Conservation (phyloP, 2,329 filamentous ascomycete species). For the Alternaria novae-zelandiae region DNA sequence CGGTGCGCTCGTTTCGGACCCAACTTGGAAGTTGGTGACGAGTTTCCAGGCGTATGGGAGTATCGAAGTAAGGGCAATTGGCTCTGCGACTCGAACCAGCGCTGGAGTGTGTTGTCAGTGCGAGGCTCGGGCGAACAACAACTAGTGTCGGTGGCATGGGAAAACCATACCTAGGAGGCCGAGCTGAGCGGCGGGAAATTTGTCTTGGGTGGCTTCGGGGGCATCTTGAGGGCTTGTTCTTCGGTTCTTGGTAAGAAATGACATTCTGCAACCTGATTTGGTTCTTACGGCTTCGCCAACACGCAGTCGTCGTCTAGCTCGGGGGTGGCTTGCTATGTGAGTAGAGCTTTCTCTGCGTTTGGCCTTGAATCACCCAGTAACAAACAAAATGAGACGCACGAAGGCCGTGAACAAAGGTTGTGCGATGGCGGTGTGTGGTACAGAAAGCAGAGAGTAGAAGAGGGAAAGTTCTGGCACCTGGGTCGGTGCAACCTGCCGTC, state of each 20-base stretch:
- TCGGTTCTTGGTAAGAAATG: conserved; percentile 63
- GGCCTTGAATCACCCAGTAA: conserved; percentile 6
- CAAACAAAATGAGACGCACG: conserved; percentile 1
- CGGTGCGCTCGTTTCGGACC: conserved; percentile 61
- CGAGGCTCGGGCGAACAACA: not conserved
- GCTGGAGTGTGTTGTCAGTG: conserved; percentile 58
- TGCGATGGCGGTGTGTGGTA: conserved; percentile 1
- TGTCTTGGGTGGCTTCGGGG: conserved; percentile 62
- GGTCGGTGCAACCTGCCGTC: not conserved
- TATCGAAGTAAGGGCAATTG: conserved; percentile 91
- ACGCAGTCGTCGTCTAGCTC: conserved; percentile 23
- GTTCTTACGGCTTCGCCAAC: conserved; percentile 58
- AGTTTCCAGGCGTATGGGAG: conserved; percentile 73
- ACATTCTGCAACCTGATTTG: conserved; percentile 59
- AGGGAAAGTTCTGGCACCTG: conserved; percentile 9
- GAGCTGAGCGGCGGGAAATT: conserved; percentile 80
- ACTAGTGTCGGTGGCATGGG: not conserved
- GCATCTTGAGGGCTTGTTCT: conserved; percentile 65
- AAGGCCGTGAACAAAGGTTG: conserved; percentile 6
- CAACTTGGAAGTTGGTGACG: conserved; percentile 46
- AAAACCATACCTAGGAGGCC: conserved; percentile 75
- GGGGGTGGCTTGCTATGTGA: conserved; percentile 11
- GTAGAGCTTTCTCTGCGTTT: conserved; percentile 22
- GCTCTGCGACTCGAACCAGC: conserved; percentile 89
- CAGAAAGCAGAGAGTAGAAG: conserved; percentile 1